These are phyloP conservation scores for Saturnispora hagleri DNA, from an alignment of 805 yeast species.

Conservation along the genomic window DNA sequence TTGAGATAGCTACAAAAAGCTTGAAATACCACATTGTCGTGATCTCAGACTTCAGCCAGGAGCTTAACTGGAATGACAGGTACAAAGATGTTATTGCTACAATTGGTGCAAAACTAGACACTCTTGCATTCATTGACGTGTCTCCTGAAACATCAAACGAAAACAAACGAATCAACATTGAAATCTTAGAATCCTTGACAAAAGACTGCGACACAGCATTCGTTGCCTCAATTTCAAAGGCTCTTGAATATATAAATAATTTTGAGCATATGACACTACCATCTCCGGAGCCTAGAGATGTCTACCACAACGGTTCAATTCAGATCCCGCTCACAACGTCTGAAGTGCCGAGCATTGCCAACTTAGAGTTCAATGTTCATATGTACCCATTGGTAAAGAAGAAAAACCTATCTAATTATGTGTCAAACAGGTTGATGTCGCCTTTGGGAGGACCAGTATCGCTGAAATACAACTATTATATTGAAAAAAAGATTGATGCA, in stretches of 20 bases:
- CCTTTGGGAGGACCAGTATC: neutral
- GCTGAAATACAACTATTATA: constrained; percentile 3
- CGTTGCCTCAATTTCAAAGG: neutral
- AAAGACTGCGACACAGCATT: neutral
- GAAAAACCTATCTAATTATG: constrained; percentile 5
- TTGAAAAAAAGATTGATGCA: constrained; percentile 12
- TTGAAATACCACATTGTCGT: neutral
- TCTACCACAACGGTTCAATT: constrained; percentile 6
- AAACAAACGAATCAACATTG: neutral
- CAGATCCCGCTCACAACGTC: constrained; percentile 2
- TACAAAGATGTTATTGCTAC: neutral
- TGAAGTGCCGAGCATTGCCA: neutral
- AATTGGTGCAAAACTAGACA: neutral
- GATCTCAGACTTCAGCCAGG: neutral
- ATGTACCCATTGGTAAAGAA: constrained; percentile 11
- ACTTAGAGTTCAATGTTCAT: constrained; percentile 6
- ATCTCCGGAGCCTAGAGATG: constrained; percentile 11
- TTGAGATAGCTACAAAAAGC: neutral
- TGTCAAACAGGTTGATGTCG: constrained; percentile 4
- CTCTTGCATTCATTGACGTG: constrained; percentile 1
- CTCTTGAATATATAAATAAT: constrained; percentile 2
- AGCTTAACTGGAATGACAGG: neutral
- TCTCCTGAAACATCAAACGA: neutral
- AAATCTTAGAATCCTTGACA: neutral
- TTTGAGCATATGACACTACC: constrained; percentile 2